A percentile compares a stretch with the other conserved stretches of the same genome.
Conservation (phyloP, 352 stramenopile species). For the Phytophthora rubi region DNA sequence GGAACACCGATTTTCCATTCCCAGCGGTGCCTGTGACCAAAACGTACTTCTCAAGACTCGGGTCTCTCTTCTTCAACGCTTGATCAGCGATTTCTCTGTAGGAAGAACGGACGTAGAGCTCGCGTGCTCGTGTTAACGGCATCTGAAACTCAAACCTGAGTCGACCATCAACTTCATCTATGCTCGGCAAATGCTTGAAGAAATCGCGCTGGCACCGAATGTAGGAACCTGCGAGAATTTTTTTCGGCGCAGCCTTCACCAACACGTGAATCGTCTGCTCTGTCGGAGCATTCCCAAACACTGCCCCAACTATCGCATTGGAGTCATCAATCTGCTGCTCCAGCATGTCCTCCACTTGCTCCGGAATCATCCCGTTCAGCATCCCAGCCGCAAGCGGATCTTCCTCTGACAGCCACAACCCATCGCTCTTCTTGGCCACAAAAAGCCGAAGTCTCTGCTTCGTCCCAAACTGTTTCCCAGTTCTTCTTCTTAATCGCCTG, state of each 20-base stretch:
- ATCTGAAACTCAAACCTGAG: neutral
- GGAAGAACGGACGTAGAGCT: neutral
- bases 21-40: slow-evolving; percentile 14
- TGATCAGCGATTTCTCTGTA: neutral
- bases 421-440: neutral
- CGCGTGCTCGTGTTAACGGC: neutral
- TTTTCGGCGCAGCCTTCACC: neutral
- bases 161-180: neutral
- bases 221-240: neutral
- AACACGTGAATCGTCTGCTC: neutral
- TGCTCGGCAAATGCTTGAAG: neutral
- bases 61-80: neutral
- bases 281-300: neutral
- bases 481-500: neutral
- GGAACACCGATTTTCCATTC: slow-evolving; percentile 30
- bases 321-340: neutral
- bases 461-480: neutral
- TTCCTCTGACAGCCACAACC: neutral
- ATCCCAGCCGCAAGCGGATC: neutral
- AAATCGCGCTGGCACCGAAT: neutral
- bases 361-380: neutral
- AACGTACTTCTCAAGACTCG: slow-evolving; percentile 13
- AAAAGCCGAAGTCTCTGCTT: neutral
- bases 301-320: neutral
- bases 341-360: neutral